Conservation (phyloP, 2,329 filamentous ascomycete genomes). For the Microcyclosporella mali region DNA sequence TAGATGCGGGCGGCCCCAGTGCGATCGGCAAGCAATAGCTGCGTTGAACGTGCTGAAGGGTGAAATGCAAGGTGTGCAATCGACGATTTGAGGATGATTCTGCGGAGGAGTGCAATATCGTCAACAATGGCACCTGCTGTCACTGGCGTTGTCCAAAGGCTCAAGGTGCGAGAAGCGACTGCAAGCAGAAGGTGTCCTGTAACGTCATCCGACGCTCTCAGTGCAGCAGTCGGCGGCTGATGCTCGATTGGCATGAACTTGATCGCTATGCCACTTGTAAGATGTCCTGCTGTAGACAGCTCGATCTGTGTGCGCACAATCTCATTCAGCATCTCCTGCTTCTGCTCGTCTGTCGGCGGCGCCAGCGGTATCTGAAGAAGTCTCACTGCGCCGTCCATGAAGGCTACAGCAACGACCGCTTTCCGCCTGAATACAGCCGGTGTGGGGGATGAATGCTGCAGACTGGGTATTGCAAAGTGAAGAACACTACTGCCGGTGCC, state of each 20-base stretch:
- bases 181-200: conserved; percentile 15
- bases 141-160: conserved; percentile 22
- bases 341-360: conserved; percentile 36
- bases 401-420: conserved; percentile 48
- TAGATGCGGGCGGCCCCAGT: conserved; percentile 54
- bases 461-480: conserved; percentile 46
- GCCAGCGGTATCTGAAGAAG: conserved; percentile 50
- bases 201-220: conserved; percentile 6
- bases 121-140: conserved; percentile 15
- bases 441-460: conserved; percentile 16
- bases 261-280: conserved; percentile 10
- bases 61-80: conserved; percentile 22
- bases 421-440: conserved; percentile 28
- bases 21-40: conserved; percentile 50
- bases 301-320: conserved; percentile 8
- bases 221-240: conserved; percentile 4
- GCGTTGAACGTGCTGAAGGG: conserved; percentile 19
- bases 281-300: conserved; percentile 5
- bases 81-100: conserved; percentile 13
- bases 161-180: conserved; percentile 15
- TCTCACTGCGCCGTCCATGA: conserved; percentile 51
- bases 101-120: conserved; percentile 4
- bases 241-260: conserved; percentile 15
- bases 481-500: conserved; percentile 49
- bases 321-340: conserved; percentile 17